Evolutionary conservation across 164 flowering plant species (phyloP).

Genomic region (Platanus orientalis): DNA sequence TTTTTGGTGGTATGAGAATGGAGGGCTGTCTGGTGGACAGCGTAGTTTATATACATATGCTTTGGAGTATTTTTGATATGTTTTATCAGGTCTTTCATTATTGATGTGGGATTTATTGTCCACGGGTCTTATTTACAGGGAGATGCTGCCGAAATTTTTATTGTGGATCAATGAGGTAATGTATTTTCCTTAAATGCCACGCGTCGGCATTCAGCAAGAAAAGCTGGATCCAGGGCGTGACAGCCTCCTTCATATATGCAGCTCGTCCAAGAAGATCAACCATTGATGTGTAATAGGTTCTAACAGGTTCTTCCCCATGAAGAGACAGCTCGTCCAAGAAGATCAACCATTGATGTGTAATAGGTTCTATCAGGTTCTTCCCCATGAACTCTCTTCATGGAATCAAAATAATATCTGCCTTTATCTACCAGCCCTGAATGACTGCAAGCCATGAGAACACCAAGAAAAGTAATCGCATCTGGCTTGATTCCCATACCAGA

Average conservation of each 20-base stretch:
- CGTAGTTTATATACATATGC: too few species aligned
- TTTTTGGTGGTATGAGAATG: too few species aligned
- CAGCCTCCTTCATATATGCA: slow-evolving; percentile 21
- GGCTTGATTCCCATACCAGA: slow-evolving; percentile 7
- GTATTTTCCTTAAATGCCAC: too few species aligned
- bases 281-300: slow-evolving; percentile 22
- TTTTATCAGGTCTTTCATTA: too few species aligned
- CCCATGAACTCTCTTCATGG: slow-evolving; percentile 6
- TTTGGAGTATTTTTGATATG: too few species aligned
- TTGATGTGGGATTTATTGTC: too few species aligned
- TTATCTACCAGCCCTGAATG: slow-evolving; percentile 21
- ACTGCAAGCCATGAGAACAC: slow-evolving; percentile 20
- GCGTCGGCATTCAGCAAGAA: too few species aligned
- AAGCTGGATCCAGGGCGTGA: too few species aligned
- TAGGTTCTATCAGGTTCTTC: slow-evolving; percentile 12
- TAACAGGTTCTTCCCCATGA: slow-evolving; percentile 4
- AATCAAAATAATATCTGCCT: slow-evolving; percentile 11
- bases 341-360: slow-evolving; percentile 26
- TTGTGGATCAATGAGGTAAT: too few species aligned
- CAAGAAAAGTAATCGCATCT: slow-evolving; percentile 14
- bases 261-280: slow-evolving; percentile 28
- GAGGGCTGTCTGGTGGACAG: too few species aligned
- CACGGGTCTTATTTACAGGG: too few species aligned
- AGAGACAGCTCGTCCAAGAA: slow-evolving; percentile 24
- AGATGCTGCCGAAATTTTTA: too few species aligned